phyloP scores from a whole-genome alignment of 2,329 filamentous ascomycete genomes.

The Sporothrix schenckii region DNA sequence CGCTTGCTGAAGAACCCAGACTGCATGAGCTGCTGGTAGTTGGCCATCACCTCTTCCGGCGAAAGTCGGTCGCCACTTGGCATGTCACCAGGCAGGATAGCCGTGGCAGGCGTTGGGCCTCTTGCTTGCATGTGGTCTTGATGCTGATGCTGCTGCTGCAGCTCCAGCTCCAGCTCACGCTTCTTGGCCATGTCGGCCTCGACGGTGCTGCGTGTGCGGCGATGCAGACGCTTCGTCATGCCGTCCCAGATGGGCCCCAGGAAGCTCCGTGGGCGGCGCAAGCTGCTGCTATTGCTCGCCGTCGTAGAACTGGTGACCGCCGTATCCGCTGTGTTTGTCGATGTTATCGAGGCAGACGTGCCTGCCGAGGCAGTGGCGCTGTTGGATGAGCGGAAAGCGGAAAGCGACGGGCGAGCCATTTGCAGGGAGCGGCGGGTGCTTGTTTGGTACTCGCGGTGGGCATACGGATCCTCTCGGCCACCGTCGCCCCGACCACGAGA shows the following conservation, averaged over 20 bases:
- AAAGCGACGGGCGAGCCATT: slow-evolving; percentile 29
- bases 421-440: slow-evolving; percentile 35
- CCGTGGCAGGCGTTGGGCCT: background rate
- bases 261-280: slow-evolving; percentile 38
- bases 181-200: slow-evolving; percentile 7
- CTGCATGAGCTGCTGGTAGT: slow-evolving; percentile 60
- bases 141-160: slow-evolving; percentile 11
- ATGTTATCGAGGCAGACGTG: slow-evolving; percentile 19
- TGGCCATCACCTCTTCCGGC: slow-evolving; percentile 58
- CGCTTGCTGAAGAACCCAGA: slow-evolving; percentile 62
- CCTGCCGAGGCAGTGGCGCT: slow-evolving; percentile 13
- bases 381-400: slow-evolving; percentile 28
- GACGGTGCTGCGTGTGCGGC: slow-evolving; percentile 26
- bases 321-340: slow-evolving; percentile 10
- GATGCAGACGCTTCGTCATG: slow-evolving; percentile 41
- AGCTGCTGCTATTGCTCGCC: background rate
- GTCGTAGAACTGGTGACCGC: background rate
- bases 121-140: slow-evolving; percentile 2
- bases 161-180: slow-evolving; percentile 14
- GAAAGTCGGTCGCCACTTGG: slow-evolving; percentile 40
- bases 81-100: background rate
- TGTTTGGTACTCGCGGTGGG: slow-evolving; percentile 26
- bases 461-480: slow-evolving; percentile 15
- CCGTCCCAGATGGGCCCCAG: slow-evolving; percentile 44
- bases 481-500: slow-evolving; percentile 10